Evolutionary conservation across 1,284 basidiomycete species (phyloP), one percentile per base, ranked within the genome.

Genomic region (Ceratobasidium sp.): DNA sequence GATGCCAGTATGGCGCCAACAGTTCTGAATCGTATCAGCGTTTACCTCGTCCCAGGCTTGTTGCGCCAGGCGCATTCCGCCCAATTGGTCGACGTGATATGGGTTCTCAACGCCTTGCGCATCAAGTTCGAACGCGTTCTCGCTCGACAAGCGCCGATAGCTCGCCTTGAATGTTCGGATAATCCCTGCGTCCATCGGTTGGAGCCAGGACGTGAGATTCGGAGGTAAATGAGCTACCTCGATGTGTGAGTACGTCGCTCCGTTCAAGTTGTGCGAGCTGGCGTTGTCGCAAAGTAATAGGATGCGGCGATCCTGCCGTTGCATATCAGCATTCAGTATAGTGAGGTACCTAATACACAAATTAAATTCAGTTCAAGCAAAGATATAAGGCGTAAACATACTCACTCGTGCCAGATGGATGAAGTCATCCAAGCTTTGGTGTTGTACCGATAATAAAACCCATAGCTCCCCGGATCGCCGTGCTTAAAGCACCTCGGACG

Each of bases 91-190:
- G 59, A 87, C 83, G 26, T 85, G 82, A 79, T 84, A 87, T 44
- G 86, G 84, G 15, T 86, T 80, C 20, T 57, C 13, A 15, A 82
- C 82, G 26, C 82, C 83, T 17, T 79, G 81, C 33, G 84, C 83
- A 79, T 86, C 82, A 12, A 79, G 82, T 40, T 86, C 81, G 48
- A 86, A 78, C 12, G 84, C 83, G 15, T 80, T 78, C 13, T 78
- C 42, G 77, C 81, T 82, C 71, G 83, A 84, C 12, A 74, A 54
- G 2, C 69, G 52, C 0, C 80, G 80, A 68, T 84, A 85, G 71
- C 84, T 82, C 12, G 85, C 85, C 79, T 86, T 86, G 81, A 84
- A 82, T 44, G 80, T 80, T 0, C 82, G 70, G 70, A 86, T 85
- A 61, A 85, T 85, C 28, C 85, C 84, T 1, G 81, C 82, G 79